phyloP scores from a whole-genome alignment of 768 basidiomycete genomes.

The Boletus vinaceobasis region DNA sequence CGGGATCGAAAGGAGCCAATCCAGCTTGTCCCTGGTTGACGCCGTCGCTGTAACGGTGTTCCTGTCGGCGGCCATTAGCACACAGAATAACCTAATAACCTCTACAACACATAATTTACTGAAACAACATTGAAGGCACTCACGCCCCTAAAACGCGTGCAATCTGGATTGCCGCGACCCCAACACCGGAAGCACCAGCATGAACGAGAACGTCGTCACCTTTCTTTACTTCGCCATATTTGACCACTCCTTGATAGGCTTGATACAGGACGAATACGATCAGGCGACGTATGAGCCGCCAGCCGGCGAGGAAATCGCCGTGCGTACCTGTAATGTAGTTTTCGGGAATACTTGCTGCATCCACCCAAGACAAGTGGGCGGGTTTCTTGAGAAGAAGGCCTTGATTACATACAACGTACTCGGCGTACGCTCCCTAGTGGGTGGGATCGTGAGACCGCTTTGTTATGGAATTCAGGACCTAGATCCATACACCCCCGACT shows the following conservation, averaged over 20 bases:
- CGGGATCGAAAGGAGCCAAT: slow-evolving; percentile 65
- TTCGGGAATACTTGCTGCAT: slow-evolving; percentile 88
- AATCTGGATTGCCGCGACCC: slow-evolving; percentile 83
- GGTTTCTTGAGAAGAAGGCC: slow-evolving; percentile 76
- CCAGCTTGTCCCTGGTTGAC: slow-evolving; percentile 78
- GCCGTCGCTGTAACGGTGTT: slow-evolving; percentile 79
- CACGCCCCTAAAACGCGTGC: slow-evolving; percentile 73
- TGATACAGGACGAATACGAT: slow-evolving; percentile 2
- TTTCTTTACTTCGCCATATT: slow-evolving; percentile 64
- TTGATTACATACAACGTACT: slow-evolving; percentile 68
- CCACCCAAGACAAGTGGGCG: slow-evolving; percentile 66
- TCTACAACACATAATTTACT: background rate
- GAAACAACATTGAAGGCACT: slow-evolving; percentile 30
- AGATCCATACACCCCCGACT: slow-evolving; percentile 63
- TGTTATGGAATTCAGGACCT: background rate
- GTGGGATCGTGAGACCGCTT: background rate
- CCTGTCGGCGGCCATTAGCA: slow-evolving; percentile 34
- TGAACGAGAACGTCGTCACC: slow-evolving; percentile 83
- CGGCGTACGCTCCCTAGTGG: slow-evolving; percentile 82
- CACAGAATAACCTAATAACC: background rate
- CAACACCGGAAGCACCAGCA: slow-evolving; percentile 89
- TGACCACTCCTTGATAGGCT: slow-evolving; percentile 64
- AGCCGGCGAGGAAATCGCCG: slow-evolving; percentile 10
- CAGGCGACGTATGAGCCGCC: slow-evolving; percentile 1
- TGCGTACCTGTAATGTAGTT: slow-evolving; percentile 76